phyloP scores from a whole-genome alignment of 192 early-diverging fungal species.

The Chytriomyces confervae region DNA sequence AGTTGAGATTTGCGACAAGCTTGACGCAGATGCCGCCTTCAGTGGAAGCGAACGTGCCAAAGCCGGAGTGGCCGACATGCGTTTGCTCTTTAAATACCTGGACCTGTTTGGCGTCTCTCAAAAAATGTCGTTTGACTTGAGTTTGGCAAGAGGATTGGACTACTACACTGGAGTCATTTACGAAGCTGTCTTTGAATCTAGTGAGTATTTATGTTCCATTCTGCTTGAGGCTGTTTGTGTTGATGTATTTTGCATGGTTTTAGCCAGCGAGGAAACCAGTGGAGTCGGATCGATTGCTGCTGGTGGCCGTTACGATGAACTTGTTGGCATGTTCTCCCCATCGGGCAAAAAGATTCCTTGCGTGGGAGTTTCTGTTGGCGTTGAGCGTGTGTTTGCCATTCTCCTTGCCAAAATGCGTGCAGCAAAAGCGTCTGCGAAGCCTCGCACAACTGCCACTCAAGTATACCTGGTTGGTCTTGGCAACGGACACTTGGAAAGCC shows the following conservation, averaged over 20 bases:
- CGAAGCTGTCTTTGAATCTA: slow-evolving; percentile 76
- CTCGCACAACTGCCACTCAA: slow-evolving; percentile 76
- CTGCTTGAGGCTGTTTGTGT: not conserved
- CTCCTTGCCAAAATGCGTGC: slow-evolving; percentile 53
- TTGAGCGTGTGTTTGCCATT: slow-evolving; percentile 94
- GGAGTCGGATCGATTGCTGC: slow-evolving; percentile 96
- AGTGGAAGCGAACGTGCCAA: slow-evolving; percentile 70
- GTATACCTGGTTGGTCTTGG: slow-evolving; percentile 86
- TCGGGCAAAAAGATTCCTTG: slow-evolving; percentile 85
- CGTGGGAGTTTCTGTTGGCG: slow-evolving; percentile 93
- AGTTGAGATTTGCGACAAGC: slow-evolving; percentile 74
- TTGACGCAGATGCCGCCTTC: slow-evolving; percentile 72
- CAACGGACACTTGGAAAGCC: slow-evolving; percentile 83
- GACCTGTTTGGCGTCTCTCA: slow-evolving; percentile 76
- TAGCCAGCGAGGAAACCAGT: slow-evolving; percentile 71
- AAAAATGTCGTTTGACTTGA: slow-evolving; percentile 88
- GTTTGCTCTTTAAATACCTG: slow-evolving; percentile 81
- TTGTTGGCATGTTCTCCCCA: slow-evolving; percentile 92
- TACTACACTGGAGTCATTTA: slow-evolving; percentile 99
- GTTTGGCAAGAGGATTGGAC: slow-evolving; percentile 94
- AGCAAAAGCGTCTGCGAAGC: slow-evolving; percentile 58
- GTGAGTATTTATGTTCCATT: slow-evolving; percentile 4
- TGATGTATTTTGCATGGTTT: not conserved
- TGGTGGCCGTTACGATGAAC: slow-evolving; percentile 96
- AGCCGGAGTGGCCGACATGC: slow-evolving; percentile 87